A percentile compares a stretch with the other conserved stretches of the same genome.
phyloP scores from a whole-genome alignment of 208 protist genomes.

The Crithidia expoeki region DNA sequence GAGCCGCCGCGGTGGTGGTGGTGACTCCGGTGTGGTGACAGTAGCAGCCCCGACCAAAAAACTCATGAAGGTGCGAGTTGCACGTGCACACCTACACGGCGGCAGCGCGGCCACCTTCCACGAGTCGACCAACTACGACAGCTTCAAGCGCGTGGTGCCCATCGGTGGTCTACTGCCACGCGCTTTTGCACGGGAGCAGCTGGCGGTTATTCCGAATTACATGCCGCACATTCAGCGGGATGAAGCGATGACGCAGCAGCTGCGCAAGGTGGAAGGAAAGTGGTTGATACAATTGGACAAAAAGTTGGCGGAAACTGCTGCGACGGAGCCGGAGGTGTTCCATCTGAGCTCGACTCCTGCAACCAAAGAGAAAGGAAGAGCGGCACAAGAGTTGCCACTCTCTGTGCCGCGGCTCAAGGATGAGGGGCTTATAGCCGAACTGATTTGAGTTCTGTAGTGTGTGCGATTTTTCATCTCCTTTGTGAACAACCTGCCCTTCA shows the following conservation, averaged over 20 bases:
- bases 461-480: too few relatives aligned
- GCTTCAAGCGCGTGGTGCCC: constrained; percentile 58
- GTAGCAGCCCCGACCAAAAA: constrained; percentile 7
- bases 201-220: constrained; percentile 53
- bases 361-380: too few relatives aligned
- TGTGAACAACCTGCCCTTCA: too few relatives aligned
- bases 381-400: neutral
- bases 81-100: constrained; percentile 13
- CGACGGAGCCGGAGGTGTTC: neutral
- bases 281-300: constrained; percentile 4
- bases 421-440: constrained; percentile 58
- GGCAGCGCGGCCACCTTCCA: constrained; percentile 41
- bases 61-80: constrained; percentile 20
- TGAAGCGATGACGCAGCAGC: constrained; percentile 20
- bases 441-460: constrained; percentile 47
- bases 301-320: neutral
- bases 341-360: neutral
- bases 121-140: constrained; percentile 78
- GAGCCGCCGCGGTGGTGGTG: neutral
- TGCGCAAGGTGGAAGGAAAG: neutral
- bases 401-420: constrained; percentile 58
- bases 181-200: constrained; percentile 42
- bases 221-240: constrained; percentile 68
- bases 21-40: neutral
- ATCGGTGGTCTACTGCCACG: constrained; percentile 72